Evolutionary conservation across 2,329 filamentous ascomycete genomes (phyloP).

Genomic region (Blumeria graminis): DNA sequence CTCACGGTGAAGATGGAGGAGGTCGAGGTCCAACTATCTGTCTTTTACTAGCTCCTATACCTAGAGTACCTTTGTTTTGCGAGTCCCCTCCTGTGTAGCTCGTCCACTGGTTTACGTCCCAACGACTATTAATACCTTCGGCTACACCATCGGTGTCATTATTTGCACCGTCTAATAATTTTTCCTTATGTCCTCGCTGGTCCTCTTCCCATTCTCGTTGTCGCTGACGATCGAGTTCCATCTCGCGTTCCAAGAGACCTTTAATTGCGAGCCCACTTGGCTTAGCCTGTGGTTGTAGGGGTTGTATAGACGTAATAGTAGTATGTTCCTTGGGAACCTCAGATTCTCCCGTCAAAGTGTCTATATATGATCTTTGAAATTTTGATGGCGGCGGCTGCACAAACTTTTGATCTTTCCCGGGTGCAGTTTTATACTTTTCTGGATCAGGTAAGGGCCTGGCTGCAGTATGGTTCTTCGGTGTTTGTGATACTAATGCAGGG

Average conservation of each 20-base stretch:
- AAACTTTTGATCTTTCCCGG: conserved; percentile 16
- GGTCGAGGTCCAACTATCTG: conserved; percentile 63
- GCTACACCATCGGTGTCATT: conserved; percentile 35
- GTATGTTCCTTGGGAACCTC: conserved; percentile 26
- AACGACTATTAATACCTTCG: conserved; percentile 40
- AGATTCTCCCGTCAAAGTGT: conserved; percentile 18
- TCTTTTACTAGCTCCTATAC: conserved; percentile 44
- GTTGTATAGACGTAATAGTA: conserved; percentile 20
- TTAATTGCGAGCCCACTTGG: conserved; percentile 27
- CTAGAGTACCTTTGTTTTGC: conserved; percentile 40
- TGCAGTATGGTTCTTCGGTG: conserved; percentile 14
- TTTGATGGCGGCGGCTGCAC: conserved; percentile 18
- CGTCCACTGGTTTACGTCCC: conserved; percentile 33
- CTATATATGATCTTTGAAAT: conserved; percentile 18
- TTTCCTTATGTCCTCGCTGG: background rate
- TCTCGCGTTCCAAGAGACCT: conserved; percentile 31
- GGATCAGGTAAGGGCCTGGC: conserved; percentile 18
- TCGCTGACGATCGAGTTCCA: conserved; percentile 33
- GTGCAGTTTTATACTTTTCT: conserved; percentile 9
- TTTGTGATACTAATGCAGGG: conserved; percentile 6
- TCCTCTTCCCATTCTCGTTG: conserved; percentile 25
- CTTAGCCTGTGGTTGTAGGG: conserved; percentile 21
- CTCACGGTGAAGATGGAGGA: conserved; percentile 15
- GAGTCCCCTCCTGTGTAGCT: conserved; percentile 54
- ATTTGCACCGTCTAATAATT: background rate